Base-by-base conservation (phyloP, 108 stramenopile genomes). In the Discostella pseudostelligera region DNA sequence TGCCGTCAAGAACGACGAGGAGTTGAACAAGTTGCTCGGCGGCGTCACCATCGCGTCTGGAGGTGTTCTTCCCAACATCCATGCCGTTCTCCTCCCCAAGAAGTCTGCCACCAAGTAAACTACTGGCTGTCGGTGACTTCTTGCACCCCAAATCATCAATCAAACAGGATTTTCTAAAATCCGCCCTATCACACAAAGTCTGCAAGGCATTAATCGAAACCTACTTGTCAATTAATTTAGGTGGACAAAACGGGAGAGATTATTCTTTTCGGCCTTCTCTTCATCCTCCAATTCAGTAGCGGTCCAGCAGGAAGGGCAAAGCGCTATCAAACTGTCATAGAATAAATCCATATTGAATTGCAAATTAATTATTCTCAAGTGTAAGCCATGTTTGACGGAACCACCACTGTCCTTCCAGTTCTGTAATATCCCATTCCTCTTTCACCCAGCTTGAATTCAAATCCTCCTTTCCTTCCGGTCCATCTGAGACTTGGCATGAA, bases 61-160 rank as follows among this genome's bases (percentile, higher is more conserved):
- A 43, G 96, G 96, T 68, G 81, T 81, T 14, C 83, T 96, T 39
- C 96, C 96, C 51, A 96, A 97, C 87, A 97, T 97, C 72, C 96
- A 97, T 86, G 85, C 92, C 17, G 88, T 93, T 28, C 81, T 94
- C 49, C 83, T 96, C 61, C 53, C 53, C 50, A 51, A 51, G 25
- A 51, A 51, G 50, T 26, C 50, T 10, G 50, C 50, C 67, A 94
- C 50, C 70, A 94, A 93, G 42, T 45, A 62, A 46, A 40, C 28
- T 46, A 51, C 25, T 8, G 12, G 5, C 7, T 26, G 9, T 8
- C 22, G 14, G 16, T 14, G 1, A 49, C 14, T 7, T 46, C 46
- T 46, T 26, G 50, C 50, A 26, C 5, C 3, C 32, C 3, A 32
- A 32, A 32, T 4, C 32, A 47, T 44, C 43, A 47, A 51, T 7